A percentile compares a stretch with the other conserved stretches of the same genome.
Conservation (phyloP, 192 early-diverging fungal genomes). For the Funneliformis geosporum region DNA sequence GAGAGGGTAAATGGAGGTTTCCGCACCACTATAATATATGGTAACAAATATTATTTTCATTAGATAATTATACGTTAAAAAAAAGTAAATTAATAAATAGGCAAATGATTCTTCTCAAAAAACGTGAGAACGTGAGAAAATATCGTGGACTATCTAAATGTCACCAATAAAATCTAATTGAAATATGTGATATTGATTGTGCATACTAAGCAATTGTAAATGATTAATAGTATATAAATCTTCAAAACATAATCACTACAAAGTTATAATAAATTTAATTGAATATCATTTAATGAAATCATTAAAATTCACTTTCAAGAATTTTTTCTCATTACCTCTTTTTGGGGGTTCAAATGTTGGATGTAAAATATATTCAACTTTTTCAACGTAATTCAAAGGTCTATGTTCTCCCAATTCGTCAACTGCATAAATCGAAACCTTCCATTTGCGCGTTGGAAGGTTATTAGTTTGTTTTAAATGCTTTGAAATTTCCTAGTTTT, state of each 20-base stretch:
- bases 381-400: constrained; percentile 42
- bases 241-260: not conserved
- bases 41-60: not conserved
- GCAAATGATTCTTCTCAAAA: not conserved
- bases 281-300: not conserved
- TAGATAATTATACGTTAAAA: not conserved
- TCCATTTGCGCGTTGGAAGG: constrained; percentile 49
- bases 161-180: too few relatives aligned
- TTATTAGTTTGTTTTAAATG: constrained; percentile 31
- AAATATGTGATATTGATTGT: not conserved
- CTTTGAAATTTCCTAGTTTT: constrained; percentile 23
- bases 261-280: not conserved
- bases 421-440: constrained; percentile 46
- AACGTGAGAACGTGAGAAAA: too few relatives aligned
- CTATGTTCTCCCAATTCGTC: constrained; percentile 43
- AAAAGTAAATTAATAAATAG: too few relatives aligned
- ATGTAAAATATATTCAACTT: constrained; percentile 52
- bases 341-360: constrained; percentile 48
- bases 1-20: constrained; percentile 51
- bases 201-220: not conserved
- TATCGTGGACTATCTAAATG: too few relatives aligned
- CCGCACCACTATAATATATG: constrained; percentile 41
- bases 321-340: constrained; percentile 37
- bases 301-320: not conserved
- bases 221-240: not conserved